Evolutionary conservation across 2,329 filamentous ascomycete genomes (phyloP).

Genomic region (Pyrenophora graminea): DNA sequence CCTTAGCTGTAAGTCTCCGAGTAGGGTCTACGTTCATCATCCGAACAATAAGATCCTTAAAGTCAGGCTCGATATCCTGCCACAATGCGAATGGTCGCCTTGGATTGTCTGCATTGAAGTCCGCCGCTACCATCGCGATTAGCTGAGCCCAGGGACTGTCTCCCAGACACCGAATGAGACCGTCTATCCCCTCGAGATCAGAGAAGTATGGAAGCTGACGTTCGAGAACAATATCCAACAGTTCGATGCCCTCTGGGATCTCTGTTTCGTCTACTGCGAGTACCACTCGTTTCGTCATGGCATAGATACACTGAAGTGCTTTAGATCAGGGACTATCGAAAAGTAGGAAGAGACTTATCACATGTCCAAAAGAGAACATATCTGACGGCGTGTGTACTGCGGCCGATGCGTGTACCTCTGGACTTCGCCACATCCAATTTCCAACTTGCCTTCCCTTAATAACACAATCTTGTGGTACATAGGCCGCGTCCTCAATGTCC

Average conservation of each 20-base stretch:
- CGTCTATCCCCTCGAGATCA: not conserved
- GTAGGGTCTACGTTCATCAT: not conserved
- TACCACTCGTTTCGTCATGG: not conserved
- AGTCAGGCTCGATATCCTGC: not conserved
- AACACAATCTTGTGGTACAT: slow-evolving; percentile 45
- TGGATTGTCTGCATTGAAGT: not conserved
- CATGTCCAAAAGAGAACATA: slow-evolving; percentile 52
- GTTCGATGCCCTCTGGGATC: not conserved
- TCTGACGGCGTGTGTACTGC: slow-evolving; percentile 48
- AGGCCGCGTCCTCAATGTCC: slow-evolving; percentile 50
- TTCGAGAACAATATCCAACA: not conserved
- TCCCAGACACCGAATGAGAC: not conserved
- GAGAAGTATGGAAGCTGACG: not conserved
- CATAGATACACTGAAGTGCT: not conserved
- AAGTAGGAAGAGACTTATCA: slow-evolving; percentile 37
- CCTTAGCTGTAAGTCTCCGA: too few relatives aligned
- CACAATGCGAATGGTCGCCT: not conserved
- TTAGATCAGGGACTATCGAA: too few relatives aligned
- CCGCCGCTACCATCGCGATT: too few relatives aligned
- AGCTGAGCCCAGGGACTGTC: not conserved
- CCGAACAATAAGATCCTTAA: not conserved
- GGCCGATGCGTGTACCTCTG: slow-evolving; percentile 51
- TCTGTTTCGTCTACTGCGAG: not conserved
- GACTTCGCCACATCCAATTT: slow-evolving; percentile 54
- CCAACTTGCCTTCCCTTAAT: slow-evolving; percentile 47